Evolutionary conservation across 306 rosid species (phyloP).

Genomic region (Dryas alaskensis): DNA sequence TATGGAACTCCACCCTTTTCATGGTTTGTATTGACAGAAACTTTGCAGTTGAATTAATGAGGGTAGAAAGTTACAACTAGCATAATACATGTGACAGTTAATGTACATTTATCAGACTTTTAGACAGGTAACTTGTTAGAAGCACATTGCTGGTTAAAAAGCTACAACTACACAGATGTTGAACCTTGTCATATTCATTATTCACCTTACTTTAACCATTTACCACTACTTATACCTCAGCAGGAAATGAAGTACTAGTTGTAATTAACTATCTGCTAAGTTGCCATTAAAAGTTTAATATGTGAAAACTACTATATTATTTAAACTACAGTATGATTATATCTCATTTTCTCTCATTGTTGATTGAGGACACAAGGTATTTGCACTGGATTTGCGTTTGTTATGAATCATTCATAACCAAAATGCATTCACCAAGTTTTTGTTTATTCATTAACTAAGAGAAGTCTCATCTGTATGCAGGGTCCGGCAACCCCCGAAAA

Average conservation of each 20-base stretch:
- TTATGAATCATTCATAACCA: not conserved
- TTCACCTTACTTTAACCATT: not conserved
- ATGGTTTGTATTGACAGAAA: not conserved
- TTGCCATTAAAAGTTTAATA: no score
- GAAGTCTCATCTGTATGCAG: conserved; percentile 29
- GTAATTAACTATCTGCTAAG: not conserved
- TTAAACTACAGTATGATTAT: no score
- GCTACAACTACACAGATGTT: not conserved
- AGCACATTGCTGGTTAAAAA: not conserved
- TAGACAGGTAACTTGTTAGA: not conserved
- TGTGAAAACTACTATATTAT: no score
- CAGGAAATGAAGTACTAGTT: not conserved
- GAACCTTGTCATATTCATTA: not conserved
- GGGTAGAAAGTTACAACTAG: not conserved
- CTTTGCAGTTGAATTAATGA: not conserved
- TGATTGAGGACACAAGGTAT: not conserved
- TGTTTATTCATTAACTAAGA: not conserved
- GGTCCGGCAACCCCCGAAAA: conserved; percentile 91
- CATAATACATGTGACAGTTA: not conserved
- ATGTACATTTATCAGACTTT: not conserved
- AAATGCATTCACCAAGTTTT: not conserved
- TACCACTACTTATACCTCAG: not conserved
- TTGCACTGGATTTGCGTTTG: not conserved
- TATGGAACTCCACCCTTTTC: not conserved
- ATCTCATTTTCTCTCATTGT: not conserved